Percentiles rank a stretch among this genome's conserved stretches.
Evolutionary conservation across 345 rosid genomes (phyloP).

Genomic region (Tarenaya hassleriana): DNA sequence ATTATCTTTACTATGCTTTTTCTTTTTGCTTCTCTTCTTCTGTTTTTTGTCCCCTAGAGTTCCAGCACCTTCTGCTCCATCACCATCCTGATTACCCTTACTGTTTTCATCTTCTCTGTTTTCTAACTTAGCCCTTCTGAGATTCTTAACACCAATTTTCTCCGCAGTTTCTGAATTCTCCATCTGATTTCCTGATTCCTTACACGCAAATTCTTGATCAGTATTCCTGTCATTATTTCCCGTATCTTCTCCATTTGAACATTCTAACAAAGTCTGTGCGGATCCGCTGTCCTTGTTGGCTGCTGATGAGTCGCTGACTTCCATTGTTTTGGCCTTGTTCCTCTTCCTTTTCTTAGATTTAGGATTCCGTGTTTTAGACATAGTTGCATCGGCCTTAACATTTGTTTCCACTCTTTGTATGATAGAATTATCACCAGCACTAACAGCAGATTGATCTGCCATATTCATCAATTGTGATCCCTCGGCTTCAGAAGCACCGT

Average conservation of each 20-base stretch:
- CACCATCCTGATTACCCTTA: constrained; percentile 8
- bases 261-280: constrained; percentile 16
- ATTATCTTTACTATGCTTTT: constrained; percentile 10
- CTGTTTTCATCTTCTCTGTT: constrained; percentile 5
- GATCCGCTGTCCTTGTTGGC: constrained; percentile 17
- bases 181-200: constrained; percentile 5
- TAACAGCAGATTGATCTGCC: constrained; percentile 3
- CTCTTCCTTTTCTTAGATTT: constrained; percentile 26
- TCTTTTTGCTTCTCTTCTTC: constrained; percentile 15
- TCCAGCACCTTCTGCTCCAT: constrained; percentile 12
- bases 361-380: constrained; percentile 17
- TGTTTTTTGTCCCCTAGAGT: background rate
- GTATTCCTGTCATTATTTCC: background rate
- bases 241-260: constrained; percentile 11
- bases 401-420: constrained; percentile 8
- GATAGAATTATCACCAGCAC: constrained; percentile 9
- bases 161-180: constrained; percentile 1
- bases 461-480: constrained; percentile 11
- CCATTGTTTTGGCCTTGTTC: constrained; percentile 15
- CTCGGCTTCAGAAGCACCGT: constrained; percentile 14
- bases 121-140: constrained; percentile 5
- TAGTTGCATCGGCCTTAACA: constrained; percentile 11
- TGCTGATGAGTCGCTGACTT: constrained; percentile 9
- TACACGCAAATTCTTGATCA: constrained; percentile 7
- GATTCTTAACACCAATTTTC: constrained; percentile 4